Evolutionary conservation across 495 filamentous ascomycete species (phyloP), one percentile per base, ranked within the genome.

Genomic region (Articulospora tetracladia): DNA sequence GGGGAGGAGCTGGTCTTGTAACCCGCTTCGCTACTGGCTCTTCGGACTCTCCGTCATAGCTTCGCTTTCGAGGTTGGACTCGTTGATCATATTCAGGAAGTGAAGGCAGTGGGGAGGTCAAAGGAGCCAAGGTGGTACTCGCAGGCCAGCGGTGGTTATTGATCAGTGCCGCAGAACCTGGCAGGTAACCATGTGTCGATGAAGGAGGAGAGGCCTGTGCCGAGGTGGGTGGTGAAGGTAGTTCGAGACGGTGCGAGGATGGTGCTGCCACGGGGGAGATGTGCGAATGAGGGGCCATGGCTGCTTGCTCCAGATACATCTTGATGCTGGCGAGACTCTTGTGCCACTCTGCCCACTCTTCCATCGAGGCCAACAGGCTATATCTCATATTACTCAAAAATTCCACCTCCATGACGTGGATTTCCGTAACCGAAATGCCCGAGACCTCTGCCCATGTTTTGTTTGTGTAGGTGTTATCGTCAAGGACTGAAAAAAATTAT

Each of bases 381-480:
- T 99, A 99, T 66, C 92, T 85, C 84, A 99, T 94, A 70, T 99
- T 98, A 78, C 94, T 97, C 58, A 99, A 79, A 67, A 99, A 99
- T 72, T 99, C 95, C 0, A 99, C 95, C 70, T 99, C 95, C 95
- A 99, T 99, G 39, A 97, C 86, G 69, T 99, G 95, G 44, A 99
- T 96, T 73, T 99, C 95, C 55, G 85, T 85, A 13, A 98, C 95
- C 3, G 89, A 88, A 59, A 99, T 96, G 19, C 91, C 88, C 24
- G 95, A 97, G 46, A 99, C 95, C 66, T 99, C 95, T 15, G 95
- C 94, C 95, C 95, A 99, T 1, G 95, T 98, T 78, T 98, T 97
- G 78, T 99, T 99, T 54, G 95, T 98, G 74, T 98, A 99, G 1
- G 95, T 98, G 72, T 98, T 99, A 68, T 99, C 95, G 69, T 99